A percentile compares a stretch with the other conserved stretches of the same genome.
Evolutionary conservation across 768 basidiomycete species (phyloP).

Genomic region (Serendipita vermifera): DNA sequence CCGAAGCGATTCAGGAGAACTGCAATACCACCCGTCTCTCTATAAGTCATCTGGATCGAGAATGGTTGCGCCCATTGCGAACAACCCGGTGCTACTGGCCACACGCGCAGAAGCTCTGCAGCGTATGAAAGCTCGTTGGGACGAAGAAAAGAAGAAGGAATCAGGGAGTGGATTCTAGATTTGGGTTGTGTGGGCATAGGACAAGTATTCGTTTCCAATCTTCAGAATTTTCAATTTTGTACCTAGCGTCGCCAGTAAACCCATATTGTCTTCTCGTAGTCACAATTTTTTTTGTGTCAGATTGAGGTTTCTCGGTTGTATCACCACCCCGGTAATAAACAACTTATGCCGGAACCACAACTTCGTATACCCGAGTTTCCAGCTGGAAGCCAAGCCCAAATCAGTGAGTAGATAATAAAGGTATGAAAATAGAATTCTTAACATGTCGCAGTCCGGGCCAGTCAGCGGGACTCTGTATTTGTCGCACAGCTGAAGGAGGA

Average conservation of each 20-base stretch:
- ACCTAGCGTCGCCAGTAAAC: no score
- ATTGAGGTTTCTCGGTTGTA: no score
- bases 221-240: no score
- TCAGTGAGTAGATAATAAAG: slow-evolving; percentile 42
- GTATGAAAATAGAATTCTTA: slow-evolving; percentile 13
- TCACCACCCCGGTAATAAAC: no score
- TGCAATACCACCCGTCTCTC: background rate
- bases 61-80: background rate
- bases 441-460: slow-evolving; percentile 52
- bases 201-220: no score
- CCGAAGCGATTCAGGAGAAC: slow-evolving; percentile 4
- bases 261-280: no score
- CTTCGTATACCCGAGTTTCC: slow-evolving; percentile 41
- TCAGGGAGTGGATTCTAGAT: no score
- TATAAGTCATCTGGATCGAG: background rate
- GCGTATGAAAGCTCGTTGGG: background rate
- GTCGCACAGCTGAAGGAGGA: slow-evolving; percentile 63
- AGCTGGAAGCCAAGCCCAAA: slow-evolving; percentile 71
- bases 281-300: no score
- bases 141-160: slow-evolving; percentile 1
- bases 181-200: no score
- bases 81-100: background rate
- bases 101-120: slow-evolving; percentile 6
- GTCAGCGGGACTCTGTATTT: slow-evolving; percentile 73
- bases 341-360: background rate